A percentile compares a stretch with the other conserved stretches of the same genome.
These are phyloP conservation scores for Anthostomella pinea DNA, from an alignment of 2,329 filamentous ascomycete species.

Conservation along the genomic window DNA sequence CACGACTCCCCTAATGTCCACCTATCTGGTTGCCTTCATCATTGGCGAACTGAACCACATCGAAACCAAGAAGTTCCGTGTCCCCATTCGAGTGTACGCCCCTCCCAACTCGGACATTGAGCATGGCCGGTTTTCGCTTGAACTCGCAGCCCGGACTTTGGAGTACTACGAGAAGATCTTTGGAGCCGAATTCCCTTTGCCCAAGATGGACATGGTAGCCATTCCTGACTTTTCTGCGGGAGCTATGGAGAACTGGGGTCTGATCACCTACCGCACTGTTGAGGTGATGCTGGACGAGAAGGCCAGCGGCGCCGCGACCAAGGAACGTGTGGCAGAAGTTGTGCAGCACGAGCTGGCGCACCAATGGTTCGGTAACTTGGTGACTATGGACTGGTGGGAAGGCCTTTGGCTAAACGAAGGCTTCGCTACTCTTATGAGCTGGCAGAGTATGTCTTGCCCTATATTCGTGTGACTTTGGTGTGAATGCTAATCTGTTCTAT, in stretches of 20 bases:
- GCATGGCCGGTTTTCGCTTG: constrained; percentile 84
- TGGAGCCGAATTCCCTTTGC: constrained; percentile 78
- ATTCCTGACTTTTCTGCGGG: constrained; percentile 95
- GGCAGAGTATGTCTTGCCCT: constrained; percentile 45
- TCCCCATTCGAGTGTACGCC: constrained; percentile 91
- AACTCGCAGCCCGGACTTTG: constrained; percentile 84
- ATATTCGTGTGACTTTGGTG: neutral
- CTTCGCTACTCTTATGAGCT: constrained; percentile 89
- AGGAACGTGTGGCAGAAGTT: constrained; percentile 90
- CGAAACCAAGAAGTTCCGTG: constrained; percentile 85
- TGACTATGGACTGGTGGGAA: constrained; percentile 99
- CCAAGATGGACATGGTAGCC: constrained; percentile 95
- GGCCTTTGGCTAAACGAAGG: constrained; percentile 95
- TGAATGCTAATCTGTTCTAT: constrained; percentile 53
- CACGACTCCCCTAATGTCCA: constrained; percentile 91
- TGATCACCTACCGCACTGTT: constrained; percentile 92
- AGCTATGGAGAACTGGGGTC: constrained; percentile 98
- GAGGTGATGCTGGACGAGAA: constrained; percentile 90
- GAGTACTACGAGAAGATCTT: constrained; percentile 96
- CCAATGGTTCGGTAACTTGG: constrained; percentile 97
- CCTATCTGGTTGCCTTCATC: constrained; percentile 91
- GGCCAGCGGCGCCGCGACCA: constrained; percentile 81
- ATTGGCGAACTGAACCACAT: constrained; percentile 92
- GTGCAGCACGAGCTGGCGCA: constrained; percentile 97
- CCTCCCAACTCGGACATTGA: constrained; percentile 87